Base-by-base conservation (phyloP, 495 filamentous ascomycete genomes). In the Xylaria cubensis region DNA sequence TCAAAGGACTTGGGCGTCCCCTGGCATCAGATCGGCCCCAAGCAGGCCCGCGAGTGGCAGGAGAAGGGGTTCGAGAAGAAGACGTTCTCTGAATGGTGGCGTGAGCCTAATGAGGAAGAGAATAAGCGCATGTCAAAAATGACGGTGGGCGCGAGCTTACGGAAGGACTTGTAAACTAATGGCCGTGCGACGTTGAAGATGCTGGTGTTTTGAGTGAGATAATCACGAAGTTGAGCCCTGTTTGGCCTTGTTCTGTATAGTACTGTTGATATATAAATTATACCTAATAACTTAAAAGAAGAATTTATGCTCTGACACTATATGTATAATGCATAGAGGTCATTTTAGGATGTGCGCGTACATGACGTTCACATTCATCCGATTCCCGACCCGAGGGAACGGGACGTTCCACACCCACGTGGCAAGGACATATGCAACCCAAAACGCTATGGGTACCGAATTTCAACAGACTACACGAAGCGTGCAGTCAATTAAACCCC, bases 1-100 rank as follows among this genome's bases (percentile, higher is more conserved):
- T 80, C 81, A 12, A 80, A 78, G 48, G 80, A 82, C 68, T 68
- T 82, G 36, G 75, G 71, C 32, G 67, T 79, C 0, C 79, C 81
- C 2, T 82, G 69, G 71, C 81, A 83, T 65, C 75, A 77, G 46
- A 72, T 82, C 15, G 75, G 75, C 1, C 42, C 76, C 24, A 55
- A 78, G 8, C 53, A 82, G 4, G 76, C 79, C 41, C 50, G 74
- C 48, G 73, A 76, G 46, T 82, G 80, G 79, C 71, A 74, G 55
- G 62, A 75, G 67, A 78, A 63, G 62, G 80, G 77, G 0, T 82
- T 81, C 50, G 69, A 71, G 36, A 80, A 77, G 48, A 72, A 75
- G 6, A 76, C 65, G 34, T 69, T 72, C 10, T 78, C 73, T 9
- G 74, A 82, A 4, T 82, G 78, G 75, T 74, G 71, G 73, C 61